phyloP scores from a whole-genome alignment of 2,329 filamentous ascomycete genomes.

The Fusarium equiseti region DNA sequence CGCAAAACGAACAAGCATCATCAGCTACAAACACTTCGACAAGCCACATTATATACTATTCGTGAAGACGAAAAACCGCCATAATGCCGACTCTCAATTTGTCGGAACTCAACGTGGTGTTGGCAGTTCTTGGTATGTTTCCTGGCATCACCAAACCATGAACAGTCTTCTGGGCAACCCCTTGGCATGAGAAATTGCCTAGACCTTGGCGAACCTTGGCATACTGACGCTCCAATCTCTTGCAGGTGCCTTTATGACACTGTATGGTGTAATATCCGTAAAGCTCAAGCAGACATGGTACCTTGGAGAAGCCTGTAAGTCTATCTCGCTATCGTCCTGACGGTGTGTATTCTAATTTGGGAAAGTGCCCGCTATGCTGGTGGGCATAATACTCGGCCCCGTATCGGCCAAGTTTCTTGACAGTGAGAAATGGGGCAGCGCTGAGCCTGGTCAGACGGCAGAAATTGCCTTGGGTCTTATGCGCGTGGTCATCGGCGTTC shows the following conservation, averaged over 20 bases:
- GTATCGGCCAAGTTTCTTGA: slow-evolving; percentile 66
- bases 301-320: slow-evolving; percentile 65
- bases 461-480: slow-evolving; percentile 62
- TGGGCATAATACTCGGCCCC: slow-evolving; percentile 68
- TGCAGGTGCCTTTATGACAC: slow-evolving; percentile 60
- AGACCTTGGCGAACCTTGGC: slow-evolving; percentile 22
- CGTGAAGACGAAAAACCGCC: background rate
- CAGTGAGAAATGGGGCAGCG: slow-evolving; percentile 48
- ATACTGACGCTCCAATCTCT: slow-evolving; percentile 6
- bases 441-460: slow-evolving; percentile 48
- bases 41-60: background rate
- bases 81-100: slow-evolving; percentile 54
- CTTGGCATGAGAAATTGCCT: background rate
- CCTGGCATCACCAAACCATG: background rate
- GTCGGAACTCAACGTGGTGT: slow-evolving; percentile 66
- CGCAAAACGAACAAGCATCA: background rate
- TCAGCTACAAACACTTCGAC: background rate
- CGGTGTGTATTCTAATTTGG: background rate
- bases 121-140: slow-evolving; percentile 57
- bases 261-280: slow-evolving; percentile 64
- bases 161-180: slow-evolving; percentile 2
- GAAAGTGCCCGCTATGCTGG: slow-evolving; percentile 65
- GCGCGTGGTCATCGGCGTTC: slow-evolving; percentile 71
- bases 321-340: background rate
- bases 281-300: slow-evolving; percentile 67